Percentiles rank a stretch among this genome's conserved stretches.
These are phyloP conservation scores for Penicillium subrubescens DNA, from an alignment of 495 filamentous ascomycete species.

Conservation along the genomic window DNA sequence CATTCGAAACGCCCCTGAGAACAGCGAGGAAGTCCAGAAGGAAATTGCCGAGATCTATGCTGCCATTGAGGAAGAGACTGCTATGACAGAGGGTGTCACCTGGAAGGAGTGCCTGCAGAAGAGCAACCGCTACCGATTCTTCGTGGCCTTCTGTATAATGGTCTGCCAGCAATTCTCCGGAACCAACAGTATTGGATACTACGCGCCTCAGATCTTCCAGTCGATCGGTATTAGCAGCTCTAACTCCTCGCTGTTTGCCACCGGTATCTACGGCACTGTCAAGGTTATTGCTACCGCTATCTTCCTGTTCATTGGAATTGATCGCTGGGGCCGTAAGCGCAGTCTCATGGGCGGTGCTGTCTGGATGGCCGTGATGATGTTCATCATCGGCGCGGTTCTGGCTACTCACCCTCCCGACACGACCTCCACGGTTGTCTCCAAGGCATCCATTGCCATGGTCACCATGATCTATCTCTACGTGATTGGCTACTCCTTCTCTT, in stretches of 20 bases:
- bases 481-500: slow-evolving; percentile 44
- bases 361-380: slow-evolving; percentile 68
- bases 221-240: slow-evolving; percentile 47
- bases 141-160: slow-evolving; percentile 49
- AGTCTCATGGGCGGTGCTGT: slow-evolving; percentile 70
- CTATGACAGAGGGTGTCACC: slow-evolving; percentile 40
- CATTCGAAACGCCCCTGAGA: slow-evolving; percentile 43
- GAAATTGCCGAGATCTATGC: slow-evolving; percentile 69
- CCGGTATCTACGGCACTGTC: slow-evolving; percentile 54
- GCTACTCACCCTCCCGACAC: slow-evolving; percentile 45
- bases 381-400: slow-evolving; percentile 75
- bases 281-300: slow-evolving; percentile 58
- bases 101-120: slow-evolving; percentile 42
- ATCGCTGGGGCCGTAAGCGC: slow-evolving; percentile 66
- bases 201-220: slow-evolving; percentile 54
- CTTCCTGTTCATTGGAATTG: slow-evolving; percentile 69
- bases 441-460: slow-evolving; percentile 50
- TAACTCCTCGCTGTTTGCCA: slow-evolving; percentile 51
- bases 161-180: slow-evolving; percentile 57
- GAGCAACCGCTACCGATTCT: slow-evolving; percentile 46
- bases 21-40: slow-evolving; percentile 38
- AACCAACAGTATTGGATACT: slow-evolving; percentile 54
- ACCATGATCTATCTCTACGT: slow-evolving; percentile 60
- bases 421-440: slow-evolving; percentile 28
- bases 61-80: slow-evolving; percentile 43